phyloP scores from a whole-genome alignment of 1,139 yeast genomes.

The Kazachstania sp. region DNA sequence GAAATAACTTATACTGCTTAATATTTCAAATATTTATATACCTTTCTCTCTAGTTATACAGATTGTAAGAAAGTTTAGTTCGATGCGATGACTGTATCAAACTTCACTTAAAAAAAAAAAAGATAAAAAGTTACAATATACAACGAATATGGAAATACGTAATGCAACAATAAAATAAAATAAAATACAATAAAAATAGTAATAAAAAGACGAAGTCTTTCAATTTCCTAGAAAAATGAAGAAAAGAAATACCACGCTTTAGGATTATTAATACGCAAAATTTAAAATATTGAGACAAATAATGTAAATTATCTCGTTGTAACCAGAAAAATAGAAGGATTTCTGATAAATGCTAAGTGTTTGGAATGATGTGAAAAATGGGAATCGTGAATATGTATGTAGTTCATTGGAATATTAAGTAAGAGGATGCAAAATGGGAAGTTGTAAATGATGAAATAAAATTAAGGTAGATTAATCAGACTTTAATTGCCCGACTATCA shows the following conservation, averaged over 20 bases:
- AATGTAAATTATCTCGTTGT: no score
- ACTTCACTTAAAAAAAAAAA: no score
- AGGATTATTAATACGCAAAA: no score
- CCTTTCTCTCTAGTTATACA: no score
- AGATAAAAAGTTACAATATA: conserved; percentile 1
- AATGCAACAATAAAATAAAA: not conserved
- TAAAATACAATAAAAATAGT: not conserved
- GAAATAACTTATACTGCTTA: no score
- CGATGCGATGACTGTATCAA: no score
- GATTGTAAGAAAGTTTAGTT: no score
- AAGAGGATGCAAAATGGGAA: not conserved
- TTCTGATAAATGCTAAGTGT: not conserved
- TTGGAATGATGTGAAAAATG: not conserved
- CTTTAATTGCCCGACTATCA: conserved; percentile 4
- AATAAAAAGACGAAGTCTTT: not conserved
- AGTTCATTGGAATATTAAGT: not conserved
- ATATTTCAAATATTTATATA: no score
- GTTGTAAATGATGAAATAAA: not conserved
- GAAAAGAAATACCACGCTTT: not conserved
- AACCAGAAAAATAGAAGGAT: no score
- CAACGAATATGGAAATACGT: not conserved
- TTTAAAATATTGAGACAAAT: no score
- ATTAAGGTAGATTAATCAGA: not conserved
- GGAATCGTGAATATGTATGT: not conserved
- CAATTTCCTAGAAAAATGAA: not conserved